Evolutionary conservation across 768 basidiomycete species (phyloP), one percentile per base, ranked within the genome.

Genomic region (Boletus tomentosulus): DNA sequence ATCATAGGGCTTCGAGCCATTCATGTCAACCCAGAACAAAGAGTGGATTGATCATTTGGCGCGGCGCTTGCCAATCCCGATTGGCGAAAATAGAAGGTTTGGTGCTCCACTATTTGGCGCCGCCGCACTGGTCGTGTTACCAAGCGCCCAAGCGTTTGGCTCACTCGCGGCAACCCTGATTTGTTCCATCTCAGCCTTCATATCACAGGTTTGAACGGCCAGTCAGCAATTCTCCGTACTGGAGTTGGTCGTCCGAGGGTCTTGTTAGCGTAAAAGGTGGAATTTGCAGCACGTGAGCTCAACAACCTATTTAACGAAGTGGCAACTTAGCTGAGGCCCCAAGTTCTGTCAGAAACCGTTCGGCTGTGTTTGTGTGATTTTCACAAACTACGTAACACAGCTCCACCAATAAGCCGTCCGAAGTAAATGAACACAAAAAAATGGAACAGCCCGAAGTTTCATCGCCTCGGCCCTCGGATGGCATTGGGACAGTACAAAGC

Each of bases 361-460:
- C 19, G 19, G 33, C 33, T 35, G 27, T 47, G 42, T n/a, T 46
- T 13, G 19, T 31, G n/a, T 47, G 24, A 47, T 34, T n/a, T 30
- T 37, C 13, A 35, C 33, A 30, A 19, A 4, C 31, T 30, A 56
- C 56, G 62, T 63, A 61, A 63, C 51, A 35, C 38, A 48, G 56
- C 62, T 50, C 62, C 56, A 55, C 62, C 43, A 34, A 33, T 45
- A 33, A 6, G 12, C 50, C 43, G 46, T 19, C 22, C 13, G 34
- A 47, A 25, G n/a, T n/a, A n/a, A n/a, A n/a, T n/a, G n/a, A n/a
- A n/a, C n/a, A 19, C 44, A 28, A 15, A 16, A 37, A 42, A 56
- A 50, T 43, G 43, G 24, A 39, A 31, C 19, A 13, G 27, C 22
- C 25, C n/a, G n/a, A n/a, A n/a, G 0, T 28, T 33, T 8, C 34